Evolutionary conservation across 2,329 filamentous ascomycete species (phyloP).

Genomic region (Herpotrichia juniperi): DNA sequence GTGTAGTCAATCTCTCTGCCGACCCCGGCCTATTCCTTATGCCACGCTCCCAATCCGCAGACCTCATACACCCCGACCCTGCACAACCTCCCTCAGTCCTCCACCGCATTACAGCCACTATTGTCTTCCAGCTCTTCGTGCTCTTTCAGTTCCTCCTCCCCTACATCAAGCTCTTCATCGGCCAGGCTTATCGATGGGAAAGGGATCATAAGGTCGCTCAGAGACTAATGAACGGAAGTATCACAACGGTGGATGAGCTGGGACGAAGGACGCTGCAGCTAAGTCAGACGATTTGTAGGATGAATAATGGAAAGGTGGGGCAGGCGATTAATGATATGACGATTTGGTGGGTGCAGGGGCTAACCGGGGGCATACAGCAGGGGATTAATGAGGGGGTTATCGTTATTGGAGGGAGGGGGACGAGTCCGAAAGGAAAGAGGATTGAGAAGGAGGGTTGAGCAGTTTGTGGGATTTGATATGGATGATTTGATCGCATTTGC

Average conservation of each 20-base stretch:
- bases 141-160: slow-evolving; percentile 66
- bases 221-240: slow-evolving; percentile 58
- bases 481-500: background rate
- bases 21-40: slow-evolving; percentile 23
- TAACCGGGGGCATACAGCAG: slow-evolving; percentile 71
- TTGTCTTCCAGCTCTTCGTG: slow-evolving; percentile 65
- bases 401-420: slow-evolving; percentile 45
- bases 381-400: slow-evolving; percentile 63
- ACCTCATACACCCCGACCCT: slow-evolving; percentile 6
- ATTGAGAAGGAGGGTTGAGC: slow-evolving; percentile 14
- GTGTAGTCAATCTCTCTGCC: slow-evolving; percentile 19
- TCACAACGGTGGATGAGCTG: slow-evolving; percentile 60
- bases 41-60: slow-evolving; percentile 13
- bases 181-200: slow-evolving; percentile 66
- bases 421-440: slow-evolving; percentile 1
- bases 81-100: slow-evolving; percentile 55
- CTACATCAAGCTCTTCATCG: slow-evolving; percentile 62
- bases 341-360: slow-evolving; percentile 67
- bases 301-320: slow-evolving; percentile 70
- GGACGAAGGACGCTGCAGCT: slow-evolving; percentile 60
- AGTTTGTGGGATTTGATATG: background rate
- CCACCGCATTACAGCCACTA: slow-evolving; percentile 63
- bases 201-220: slow-evolving; percentile 69
- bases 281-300: slow-evolving; percentile 61
- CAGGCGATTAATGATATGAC: slow-evolving; percentile 61